Evolutionary conservation across 2,329 filamentous ascomycete genomes (phyloP), one percentile per base, ranked within the genome.

Genomic region (Exophiala sp.): DNA sequence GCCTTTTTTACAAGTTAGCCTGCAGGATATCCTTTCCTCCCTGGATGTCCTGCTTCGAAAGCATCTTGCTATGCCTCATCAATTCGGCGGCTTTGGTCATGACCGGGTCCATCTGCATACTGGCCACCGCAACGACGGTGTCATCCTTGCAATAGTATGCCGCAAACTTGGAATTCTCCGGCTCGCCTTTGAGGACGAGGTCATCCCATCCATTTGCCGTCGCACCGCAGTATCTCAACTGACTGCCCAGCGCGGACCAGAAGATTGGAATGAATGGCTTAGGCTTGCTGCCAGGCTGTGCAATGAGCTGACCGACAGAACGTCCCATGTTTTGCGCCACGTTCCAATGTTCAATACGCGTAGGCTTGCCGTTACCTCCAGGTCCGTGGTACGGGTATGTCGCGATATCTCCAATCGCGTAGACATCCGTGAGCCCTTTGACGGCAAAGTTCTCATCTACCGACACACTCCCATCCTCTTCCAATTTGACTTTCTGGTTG

Each of bases 321-420:
- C 92, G 88, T 2, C 94, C 94, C 1, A 89, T 79, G 66, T 97
- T 96, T 68, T 97, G 94, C 3, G 94, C 94, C 2, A 99, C 94
- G 72, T 96, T 63, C 94, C 94, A 99, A 70, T 99, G 94, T 77
- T 99, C 94, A 67, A 97, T 96, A 59, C 94, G 86, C 1, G 87
- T 83, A 14, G 80, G 79, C 41, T 78, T 79, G 58, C 88, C 89
- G 12, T 87, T 80, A 21, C 89, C 87, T 20, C 89, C 91, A 0
- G 94, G 94, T 1, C 94, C 94, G 69, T 89, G 81, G 75, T 99
- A 99, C 0, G 94, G 94, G 71, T 90, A 96, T 0, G 88, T 91
- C 10, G 94, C 91, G 58, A 99, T 97, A 69, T 99, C 94, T 48
- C 92, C 92, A 57, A 99, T 84, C 11, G 94, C 94, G 67, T 89